A percentile compares a stretch with the other conserved stretches of the same genome.
Conservation (phyloP, 169 alveolate genomes). For the Toxoplasma gondii region DNA sequence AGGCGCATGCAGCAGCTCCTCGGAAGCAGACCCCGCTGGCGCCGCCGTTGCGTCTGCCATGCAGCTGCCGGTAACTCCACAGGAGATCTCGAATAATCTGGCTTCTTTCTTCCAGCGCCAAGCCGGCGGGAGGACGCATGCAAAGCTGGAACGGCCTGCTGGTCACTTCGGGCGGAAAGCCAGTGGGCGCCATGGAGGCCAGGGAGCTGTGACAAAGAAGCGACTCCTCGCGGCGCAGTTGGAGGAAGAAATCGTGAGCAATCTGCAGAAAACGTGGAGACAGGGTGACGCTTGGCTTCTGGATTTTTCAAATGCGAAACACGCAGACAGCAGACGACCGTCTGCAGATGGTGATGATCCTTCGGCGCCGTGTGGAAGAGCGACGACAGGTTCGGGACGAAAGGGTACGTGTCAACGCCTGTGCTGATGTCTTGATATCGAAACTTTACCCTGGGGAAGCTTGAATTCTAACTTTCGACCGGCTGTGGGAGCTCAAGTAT, state of each 20-base stretch:
- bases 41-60: background rate
- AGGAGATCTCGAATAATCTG: background rate
- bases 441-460: too few species aligned
- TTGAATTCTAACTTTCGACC: too few species aligned
- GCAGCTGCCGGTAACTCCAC: background rate
- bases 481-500: too few species aligned
- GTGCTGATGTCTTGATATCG: too few species aligned
- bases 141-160: background rate
- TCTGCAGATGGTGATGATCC: background rate
- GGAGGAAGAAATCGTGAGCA: background rate
- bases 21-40: background rate
- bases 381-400: background rate
- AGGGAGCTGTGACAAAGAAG: constrained; percentile 1
- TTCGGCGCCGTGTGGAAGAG: background rate
- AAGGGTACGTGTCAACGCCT: background rate
- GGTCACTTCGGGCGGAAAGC: background rate
- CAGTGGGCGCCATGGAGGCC: background rate
- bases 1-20: background rate
- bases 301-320: background rate
- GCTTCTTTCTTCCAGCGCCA: constrained; percentile 4
- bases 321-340: background rate
- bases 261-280: background rate
- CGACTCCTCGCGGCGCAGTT: background rate
- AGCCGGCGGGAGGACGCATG: background rate
- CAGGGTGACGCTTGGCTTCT: constrained; percentile 19